phyloP scores from a whole-genome alignment of 2,329 filamentous ascomycete genomes.

The Aschersonia sp. region DNA sequence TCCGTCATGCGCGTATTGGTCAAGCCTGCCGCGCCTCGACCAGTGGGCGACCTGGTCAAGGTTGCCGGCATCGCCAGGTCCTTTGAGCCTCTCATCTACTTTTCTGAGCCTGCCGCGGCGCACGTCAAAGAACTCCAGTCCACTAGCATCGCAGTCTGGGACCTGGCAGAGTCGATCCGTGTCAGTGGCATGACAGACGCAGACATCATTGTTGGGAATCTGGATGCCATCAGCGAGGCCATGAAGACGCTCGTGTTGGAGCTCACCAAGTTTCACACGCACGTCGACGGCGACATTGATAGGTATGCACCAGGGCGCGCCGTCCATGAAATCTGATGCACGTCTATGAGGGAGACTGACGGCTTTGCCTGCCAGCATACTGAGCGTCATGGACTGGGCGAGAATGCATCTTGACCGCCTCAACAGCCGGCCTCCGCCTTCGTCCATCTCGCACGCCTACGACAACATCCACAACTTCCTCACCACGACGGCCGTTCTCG shows the following conservation, averaged over 20 bases:
- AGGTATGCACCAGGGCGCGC: conserved; percentile 29
- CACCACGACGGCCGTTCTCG: conserved; percentile 46
- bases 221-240: conserved; percentile 75
- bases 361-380: conserved; percentile 40
- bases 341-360: neutral
- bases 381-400: conserved; percentile 95
- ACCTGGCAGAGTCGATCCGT: conserved; percentile 80
- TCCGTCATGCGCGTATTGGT: conserved; percentile 51
- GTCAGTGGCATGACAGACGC: conserved; percentile 85
- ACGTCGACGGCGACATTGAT: conserved; percentile 87
- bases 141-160: conserved; percentile 87
- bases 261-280: conserved; percentile 82
- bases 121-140: conserved; percentile 84
- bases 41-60: conserved; percentile 61
- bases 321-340: too few relatives aligned
- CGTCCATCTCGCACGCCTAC: conserved; percentile 51
- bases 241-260: conserved; percentile 75
- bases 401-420: conserved; percentile 68
- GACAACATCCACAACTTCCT: conserved; percentile 74
- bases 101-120: conserved; percentile 75
- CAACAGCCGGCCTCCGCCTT: conserved; percentile 42
- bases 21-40: conserved; percentile 42
- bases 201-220: conserved; percentile 67
- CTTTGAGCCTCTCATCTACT: conserved; percentile 90
- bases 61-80: conserved; percentile 79